phyloP scores from a whole-genome alignment of 345 rosid species.

The Pugionium cornutum region DNA sequence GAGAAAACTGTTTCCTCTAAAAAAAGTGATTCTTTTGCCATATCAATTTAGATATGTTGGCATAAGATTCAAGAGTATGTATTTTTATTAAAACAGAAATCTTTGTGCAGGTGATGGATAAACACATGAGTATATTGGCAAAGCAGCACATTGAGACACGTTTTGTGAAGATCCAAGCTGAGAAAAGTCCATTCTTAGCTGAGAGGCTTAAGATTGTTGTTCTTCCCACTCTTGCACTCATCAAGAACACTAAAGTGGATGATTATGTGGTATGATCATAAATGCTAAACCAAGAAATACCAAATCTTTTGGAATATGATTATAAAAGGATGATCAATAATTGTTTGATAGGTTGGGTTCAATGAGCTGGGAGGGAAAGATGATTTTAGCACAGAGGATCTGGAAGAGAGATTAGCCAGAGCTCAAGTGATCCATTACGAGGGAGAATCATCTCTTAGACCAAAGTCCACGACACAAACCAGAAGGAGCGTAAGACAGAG shows the following conservation, averaged over 20 bases:
- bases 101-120: slow-evolving; percentile 81
- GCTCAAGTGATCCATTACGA: slow-evolving; percentile 78
- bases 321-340: not conserved
- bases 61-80: not conserved
- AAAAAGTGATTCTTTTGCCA: too few relatives aligned
- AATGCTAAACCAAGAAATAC: not conserved
- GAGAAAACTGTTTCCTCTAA: too few relatives aligned
- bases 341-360: slow-evolving; percentile 74
- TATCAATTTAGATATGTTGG: not conserved
- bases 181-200: slow-evolving; percentile 95
- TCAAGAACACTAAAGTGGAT: slow-evolving; percentile 96
- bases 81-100: too few relatives aligned
- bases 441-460: slow-evolving; percentile 69
- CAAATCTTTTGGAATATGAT: slow-evolving; percentile 3
- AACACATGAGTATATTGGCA: slow-evolving; percentile 77
- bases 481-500: slow-evolving; percentile 77
- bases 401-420: slow-evolving; percentile 90
- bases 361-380: slow-evolving; percentile 96
- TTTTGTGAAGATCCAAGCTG: slow-evolving; percentile 90
- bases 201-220: slow-evolving; percentile 89
- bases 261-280: slow-evolving; percentile 75
- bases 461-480: slow-evolving; percentile 53
- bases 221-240: slow-evolving; percentile 93
- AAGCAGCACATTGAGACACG: slow-evolving; percentile 96
- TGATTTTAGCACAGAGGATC: slow-evolving; percentile 83